Percentiles rank a stretch among this genome's conserved stretches.
These are phyloP conservation scores for Globisporangium sylvaticum DNA, from an alignment of 352 stramenopile genomes.

Conservation along the genomic window DNA sequence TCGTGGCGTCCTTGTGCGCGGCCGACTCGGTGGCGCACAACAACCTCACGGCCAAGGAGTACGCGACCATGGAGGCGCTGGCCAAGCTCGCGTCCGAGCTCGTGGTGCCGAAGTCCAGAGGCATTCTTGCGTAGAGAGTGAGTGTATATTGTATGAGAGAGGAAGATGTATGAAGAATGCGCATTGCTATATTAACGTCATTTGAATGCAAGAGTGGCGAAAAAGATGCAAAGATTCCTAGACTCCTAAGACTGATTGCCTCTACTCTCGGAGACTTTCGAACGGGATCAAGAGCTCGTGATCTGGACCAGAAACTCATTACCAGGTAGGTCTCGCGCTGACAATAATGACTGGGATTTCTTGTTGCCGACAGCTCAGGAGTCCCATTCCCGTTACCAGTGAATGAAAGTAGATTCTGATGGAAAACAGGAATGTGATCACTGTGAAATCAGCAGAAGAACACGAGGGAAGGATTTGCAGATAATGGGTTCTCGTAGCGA, in stretches of 20 bases:
- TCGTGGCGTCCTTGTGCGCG: constrained; percentile 44
- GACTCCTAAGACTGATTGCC: not conserved
- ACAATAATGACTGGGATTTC: too few relatives aligned
- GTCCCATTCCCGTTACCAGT: too few relatives aligned
- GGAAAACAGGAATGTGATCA: too few relatives aligned
- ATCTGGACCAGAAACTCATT: too few relatives aligned
- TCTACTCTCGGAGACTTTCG: not conserved
- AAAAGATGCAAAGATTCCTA: not conserved
- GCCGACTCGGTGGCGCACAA: constrained; percentile 39
- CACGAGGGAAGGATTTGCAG: too few relatives aligned
- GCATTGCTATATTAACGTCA: not conserved
- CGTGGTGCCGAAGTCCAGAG: constrained; percentile 8
- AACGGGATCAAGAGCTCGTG: not conserved
- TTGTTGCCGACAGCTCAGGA: too few relatives aligned
- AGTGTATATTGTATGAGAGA: not conserved
- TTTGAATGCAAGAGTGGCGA: not conserved
- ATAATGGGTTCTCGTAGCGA: too few relatives aligned
- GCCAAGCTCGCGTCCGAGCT: constrained; percentile 49
- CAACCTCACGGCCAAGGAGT: constrained; percentile 66
- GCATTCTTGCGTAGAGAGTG: not conserved
- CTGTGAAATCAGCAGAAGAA: too few relatives aligned
- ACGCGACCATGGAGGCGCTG: constrained; percentile 68
- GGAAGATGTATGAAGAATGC: not conserved
- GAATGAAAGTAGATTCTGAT: too few relatives aligned
- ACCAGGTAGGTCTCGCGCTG: too few relatives aligned